Percentiles rank a stretch among this genome's conserved stretches.
Conservation (phyloP, 73 alveolate genomes). For the Paramecium sonneborni region DNA sequence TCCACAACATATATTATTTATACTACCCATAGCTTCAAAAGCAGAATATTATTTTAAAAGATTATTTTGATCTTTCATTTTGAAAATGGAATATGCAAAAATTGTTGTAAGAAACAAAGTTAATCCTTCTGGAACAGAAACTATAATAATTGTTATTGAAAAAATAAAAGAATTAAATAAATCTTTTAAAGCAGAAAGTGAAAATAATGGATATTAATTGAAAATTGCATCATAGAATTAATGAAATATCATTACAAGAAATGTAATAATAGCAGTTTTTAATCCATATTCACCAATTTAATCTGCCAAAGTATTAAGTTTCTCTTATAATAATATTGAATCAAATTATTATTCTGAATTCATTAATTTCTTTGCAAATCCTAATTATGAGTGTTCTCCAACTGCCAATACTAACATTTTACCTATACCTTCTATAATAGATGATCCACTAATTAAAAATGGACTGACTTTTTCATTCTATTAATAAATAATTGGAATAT, state of each 20-base stretch:
- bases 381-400: constrained; percentile 88
- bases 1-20: constrained; percentile 91
- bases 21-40: constrained; percentile 97
- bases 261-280: constrained; percentile 81
- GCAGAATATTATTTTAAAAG: constrained; percentile 91
- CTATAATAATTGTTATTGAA: constrained; percentile 92
- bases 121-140: constrained; percentile 97
- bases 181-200: constrained; percentile 75
- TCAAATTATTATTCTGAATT: constrained; percentile 77
- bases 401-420: constrained; percentile 92
- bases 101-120: constrained; percentile 96
- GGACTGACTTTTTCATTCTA: constrained; percentile 77
- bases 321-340: constrained; percentile 88
- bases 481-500: constrained; percentile 67
- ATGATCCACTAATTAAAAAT: constrained; percentile 86
- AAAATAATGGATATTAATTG: constrained; percentile 70
- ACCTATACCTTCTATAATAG: constrained; percentile 89
- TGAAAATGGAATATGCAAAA: constrained; percentile 88
- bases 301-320: constrained; percentile 88
- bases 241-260: constrained; percentile 79
- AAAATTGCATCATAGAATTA: constrained; percentile 68
- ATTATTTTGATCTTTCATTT: constrained; percentile 95
- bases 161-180: constrained; percentile 85
- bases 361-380: constrained; percentile 77
- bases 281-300: constrained; percentile 91